phyloP scores from a whole-genome alignment of 2,329 filamentous ascomycete genomes.

The Penicillium frequentans region DNA sequence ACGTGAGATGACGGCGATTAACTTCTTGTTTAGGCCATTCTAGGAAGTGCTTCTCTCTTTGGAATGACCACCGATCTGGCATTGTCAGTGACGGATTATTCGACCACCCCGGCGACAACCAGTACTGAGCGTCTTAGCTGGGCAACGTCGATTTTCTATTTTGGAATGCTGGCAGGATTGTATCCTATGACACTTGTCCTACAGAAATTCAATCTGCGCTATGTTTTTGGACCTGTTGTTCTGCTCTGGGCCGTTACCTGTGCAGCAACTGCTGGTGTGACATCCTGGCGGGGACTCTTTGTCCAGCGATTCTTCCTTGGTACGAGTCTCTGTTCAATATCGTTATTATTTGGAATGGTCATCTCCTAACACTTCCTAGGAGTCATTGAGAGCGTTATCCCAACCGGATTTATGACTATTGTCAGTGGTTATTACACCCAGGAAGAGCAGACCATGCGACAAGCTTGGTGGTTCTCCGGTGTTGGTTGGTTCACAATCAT shows the following conservation, averaged over 20 bases:
- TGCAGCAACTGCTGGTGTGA: constrained; percentile 68
- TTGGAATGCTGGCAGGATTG: constrained; percentile 72
- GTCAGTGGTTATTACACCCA: constrained; percentile 65
- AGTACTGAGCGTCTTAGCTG: constrained; percentile 70
- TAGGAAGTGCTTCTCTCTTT: constrained; percentile 71
- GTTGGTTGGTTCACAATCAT: constrained; percentile 61
- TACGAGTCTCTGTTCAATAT: background rate
- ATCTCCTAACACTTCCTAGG: constrained; percentile 24
- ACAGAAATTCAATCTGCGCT: constrained; percentile 66
- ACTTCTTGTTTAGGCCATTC: constrained; percentile 57
- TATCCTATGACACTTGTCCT: constrained; percentile 72
- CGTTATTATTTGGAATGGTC: rapidly evolving
- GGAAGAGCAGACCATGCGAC: constrained; percentile 62
- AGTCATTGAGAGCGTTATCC: constrained; percentile 64
- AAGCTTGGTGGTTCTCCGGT: constrained; percentile 67
- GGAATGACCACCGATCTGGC: constrained; percentile 71
- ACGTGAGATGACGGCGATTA: background rate
- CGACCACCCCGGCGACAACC: constrained; percentile 55
- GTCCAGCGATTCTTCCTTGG: constrained; percentile 62
- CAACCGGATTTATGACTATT: constrained; percentile 66
- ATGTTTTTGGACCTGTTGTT: constrained; percentile 58
- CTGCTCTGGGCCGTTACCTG: constrained; percentile 67
- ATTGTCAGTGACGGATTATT: constrained; percentile 56
- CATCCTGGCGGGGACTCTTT: constrained; percentile 62
- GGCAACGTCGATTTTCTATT: constrained; percentile 79